Conservation (phyloP, 2,329 filamentous ascomycete species). For the Paecilomyces variotii region DNA sequence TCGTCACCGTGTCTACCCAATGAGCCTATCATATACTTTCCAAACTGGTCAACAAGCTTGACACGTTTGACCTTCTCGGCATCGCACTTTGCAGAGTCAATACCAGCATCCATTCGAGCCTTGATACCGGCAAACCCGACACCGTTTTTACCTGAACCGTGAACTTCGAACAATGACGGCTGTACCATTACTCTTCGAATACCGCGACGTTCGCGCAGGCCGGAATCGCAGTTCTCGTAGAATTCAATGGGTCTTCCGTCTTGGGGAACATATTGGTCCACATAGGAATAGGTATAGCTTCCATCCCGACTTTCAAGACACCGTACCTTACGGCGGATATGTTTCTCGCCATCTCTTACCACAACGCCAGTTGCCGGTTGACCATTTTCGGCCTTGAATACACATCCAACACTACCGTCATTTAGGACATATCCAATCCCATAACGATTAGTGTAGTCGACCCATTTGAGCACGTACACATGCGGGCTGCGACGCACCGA, state of each 20-base stretch:
- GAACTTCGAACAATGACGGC: slow-evolving; percentile 33
- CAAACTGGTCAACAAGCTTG: slow-evolving; percentile 43
- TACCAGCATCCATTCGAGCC: slow-evolving; percentile 22
- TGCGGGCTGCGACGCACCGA: slow-evolving; percentile 26
- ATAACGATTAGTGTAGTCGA: slow-evolving; percentile 45
- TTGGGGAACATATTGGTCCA: slow-evolving; percentile 37
- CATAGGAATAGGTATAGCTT: slow-evolving; percentile 29
- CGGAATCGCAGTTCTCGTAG: slow-evolving; percentile 37
- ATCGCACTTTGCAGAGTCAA: slow-evolving; percentile 30
- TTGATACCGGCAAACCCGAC: slow-evolving; percentile 20
- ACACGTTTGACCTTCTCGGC: slow-evolving; percentile 42
- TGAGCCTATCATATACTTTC: slow-evolving; percentile 45
- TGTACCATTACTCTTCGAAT: slow-evolving; percentile 34
- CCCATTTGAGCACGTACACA: slow-evolving; percentile 45
- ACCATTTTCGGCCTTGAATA: slow-evolving; percentile 40
- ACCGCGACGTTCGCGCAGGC: slow-evolving; percentile 23
- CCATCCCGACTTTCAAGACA: slow-evolving; percentile 24
- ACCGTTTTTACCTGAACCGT: slow-evolving; percentile 15
- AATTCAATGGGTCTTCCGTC: slow-evolving; percentile 38
- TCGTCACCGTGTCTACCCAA: slow-evolving; percentile 35
- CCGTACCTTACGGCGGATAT: slow-evolving; percentile 39
- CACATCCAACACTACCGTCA: slow-evolving; percentile 43
- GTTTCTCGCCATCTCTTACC: slow-evolving; percentile 38
- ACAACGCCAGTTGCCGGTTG: slow-evolving; percentile 39
- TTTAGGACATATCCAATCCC: slow-evolving; percentile 45